Base-by-base conservation (phyloP, 495 filamentous ascomycete genomes). In the Trichoderma orchidacearum region DNA sequence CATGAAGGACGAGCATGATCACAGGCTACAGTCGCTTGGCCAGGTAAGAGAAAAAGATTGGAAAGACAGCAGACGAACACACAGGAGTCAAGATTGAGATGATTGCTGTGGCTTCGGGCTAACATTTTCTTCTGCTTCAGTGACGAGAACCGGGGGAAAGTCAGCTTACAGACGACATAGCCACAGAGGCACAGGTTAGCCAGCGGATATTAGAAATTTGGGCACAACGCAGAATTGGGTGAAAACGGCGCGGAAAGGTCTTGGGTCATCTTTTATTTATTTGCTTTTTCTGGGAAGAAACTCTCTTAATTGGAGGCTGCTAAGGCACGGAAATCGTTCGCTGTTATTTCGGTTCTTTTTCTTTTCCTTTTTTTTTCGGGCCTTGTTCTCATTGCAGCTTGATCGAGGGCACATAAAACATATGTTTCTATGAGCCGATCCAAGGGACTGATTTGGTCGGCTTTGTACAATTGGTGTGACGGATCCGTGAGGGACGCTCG, bases 1-100 rank as follows among this genome's bases (percentile, higher is more conserved):
- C 27, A 72, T 85, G 62, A 58, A 66, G 29, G 60, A 65, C 36
- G 72, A 78, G 62, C 78, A 82, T 56, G 60, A 70, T 57, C 69
- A 70, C 53, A 69, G 74, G 58, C 63, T 58, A 35, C n/a, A 18
- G 5, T 35, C 53, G 28, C 29, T 32, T 18, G 18, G 6, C n/a
- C 31, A 32, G 53, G 53, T 54, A 54, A 3, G 53, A 35, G 30
- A 32, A 7, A 23, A n/a, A 6, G 23, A 23, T 36, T 58, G 25
- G 30, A 61, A 51, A 36, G 30, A 50, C 45, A 54, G 51, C 55
- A 41, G 53, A 29, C 58, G 25, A 21, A 45, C 5, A 23, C 38
- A 45, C 9, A 25, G 11, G 12, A 23, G 8, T 45, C 5, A 21
- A 15, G 17, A 21, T 1, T 6, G 17, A 23, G 38, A 3, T 15